Conservation (phyloP, 805 yeast genomes). For the Spathaspora boniae region DNA sequence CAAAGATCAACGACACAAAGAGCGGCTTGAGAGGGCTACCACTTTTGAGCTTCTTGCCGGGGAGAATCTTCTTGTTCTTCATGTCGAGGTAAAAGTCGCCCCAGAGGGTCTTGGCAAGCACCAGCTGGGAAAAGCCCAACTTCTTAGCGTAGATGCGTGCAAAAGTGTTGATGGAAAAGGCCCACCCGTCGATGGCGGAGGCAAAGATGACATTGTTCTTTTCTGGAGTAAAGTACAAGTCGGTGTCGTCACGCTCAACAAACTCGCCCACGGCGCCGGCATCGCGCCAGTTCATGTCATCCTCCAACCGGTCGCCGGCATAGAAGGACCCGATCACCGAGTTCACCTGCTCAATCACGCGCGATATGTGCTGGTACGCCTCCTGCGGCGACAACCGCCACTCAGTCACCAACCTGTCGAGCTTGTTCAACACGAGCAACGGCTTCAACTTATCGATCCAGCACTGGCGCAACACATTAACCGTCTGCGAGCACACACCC, state of each 20-base stretch:
- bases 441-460: constrained; percentile 94
- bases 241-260: constrained; percentile 75
- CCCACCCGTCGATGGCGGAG: constrained; percentile 96
- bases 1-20: constrained; percentile 83
- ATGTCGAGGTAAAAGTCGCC: constrained; percentile 91
- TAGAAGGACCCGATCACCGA: constrained; percentile 91
- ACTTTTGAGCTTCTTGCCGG: constrained; percentile 61
- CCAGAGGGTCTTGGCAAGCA: constrained; percentile 85
- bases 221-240: constrained; percentile 82
- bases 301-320: constrained; percentile 90
- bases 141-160: constrained; percentile 82
- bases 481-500: constrained; percentile 97
- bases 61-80: constrained; percentile 79
- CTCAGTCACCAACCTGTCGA: constrained; percentile 82
- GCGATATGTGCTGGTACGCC: constrained; percentile 76
- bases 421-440: constrained; percentile 81
- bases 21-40: constrained; percentile 62
- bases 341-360: constrained; percentile 87
- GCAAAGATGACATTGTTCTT: constrained; percentile 88
- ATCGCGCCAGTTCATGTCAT: constrained; percentile 76
- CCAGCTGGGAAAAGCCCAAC: constrained; percentile 77
- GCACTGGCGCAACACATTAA: constrained; percentile 89
- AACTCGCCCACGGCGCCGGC: constrained; percentile 54
- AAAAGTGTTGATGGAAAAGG: constrained; percentile 85
- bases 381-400: constrained; percentile 78